These are phyloP conservation scores for Parafenestella ontariensis DNA, from an alignment of 2,329 filamentous ascomycete species.

Conservation along the genomic window DNA sequence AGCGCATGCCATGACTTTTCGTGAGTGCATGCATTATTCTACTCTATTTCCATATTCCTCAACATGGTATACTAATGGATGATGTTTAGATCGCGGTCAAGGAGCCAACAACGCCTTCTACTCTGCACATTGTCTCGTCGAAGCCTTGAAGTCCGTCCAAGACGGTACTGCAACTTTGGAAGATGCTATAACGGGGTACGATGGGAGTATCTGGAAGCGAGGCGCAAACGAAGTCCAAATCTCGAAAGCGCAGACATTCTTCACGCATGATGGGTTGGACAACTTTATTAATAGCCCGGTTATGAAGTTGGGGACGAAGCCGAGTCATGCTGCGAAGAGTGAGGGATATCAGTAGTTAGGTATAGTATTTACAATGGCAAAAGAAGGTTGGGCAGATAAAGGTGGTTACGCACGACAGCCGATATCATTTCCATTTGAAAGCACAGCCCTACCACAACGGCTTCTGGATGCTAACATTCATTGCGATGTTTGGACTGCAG, in stretches of 20 bases:
- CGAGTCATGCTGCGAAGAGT: conserved; percentile 36
- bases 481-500: too few species aligned
- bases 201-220: conserved; percentile 35
- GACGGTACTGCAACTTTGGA: conserved; percentile 7
- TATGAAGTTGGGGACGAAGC: conserved; percentile 39
- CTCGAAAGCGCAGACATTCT: conserved; percentile 41
- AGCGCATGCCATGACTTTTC: conserved; percentile 52
- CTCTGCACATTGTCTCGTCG: conserved; percentile 39
- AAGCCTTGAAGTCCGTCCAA: conserved; percentile 30
- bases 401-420: too few species aligned
- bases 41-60: too few species aligned
- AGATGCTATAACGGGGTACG: conserved; percentile 34
- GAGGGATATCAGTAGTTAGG: conserved; percentile 34
- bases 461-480: too few species aligned
- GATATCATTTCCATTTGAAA: too few species aligned
- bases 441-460: too few species aligned
- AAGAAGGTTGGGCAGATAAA: too few species aligned
- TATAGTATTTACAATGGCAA: too few species aligned
- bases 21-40: too few species aligned
- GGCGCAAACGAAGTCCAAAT: conserved; percentile 43
- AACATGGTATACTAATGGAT: neutral
- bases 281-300: conserved; percentile 41
- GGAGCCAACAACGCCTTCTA: conserved; percentile 48
- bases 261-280: conserved; percentile 39
- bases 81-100: conserved; percentile 43